Evolutionary conservation across 768 basidiomycete species (phyloP).

Genomic region (Termitomyces sp.): DNA sequence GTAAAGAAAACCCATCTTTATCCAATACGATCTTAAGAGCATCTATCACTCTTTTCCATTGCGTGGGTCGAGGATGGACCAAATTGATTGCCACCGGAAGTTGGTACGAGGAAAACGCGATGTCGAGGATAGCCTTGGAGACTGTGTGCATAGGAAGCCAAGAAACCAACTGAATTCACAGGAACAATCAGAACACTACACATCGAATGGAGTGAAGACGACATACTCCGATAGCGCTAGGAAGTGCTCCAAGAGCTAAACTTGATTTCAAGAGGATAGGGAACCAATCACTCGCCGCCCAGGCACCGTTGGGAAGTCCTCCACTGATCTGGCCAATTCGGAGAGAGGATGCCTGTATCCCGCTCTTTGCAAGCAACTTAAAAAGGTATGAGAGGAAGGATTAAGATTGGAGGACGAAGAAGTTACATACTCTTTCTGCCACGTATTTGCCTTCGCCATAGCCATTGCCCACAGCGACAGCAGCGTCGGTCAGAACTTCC

Average conservation of each 20-base stretch:
- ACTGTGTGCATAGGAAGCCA: constrained; percentile 39
- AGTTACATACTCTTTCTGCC: constrained; percentile 28
- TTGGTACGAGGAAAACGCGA: constrained; percentile 17
- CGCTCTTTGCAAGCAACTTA: constrained; percentile 34
- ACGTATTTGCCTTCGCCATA: constrained; percentile 47
- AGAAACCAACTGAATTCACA: constrained; percentile 25
- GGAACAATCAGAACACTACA: background rate
- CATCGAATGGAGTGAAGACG: background rate
- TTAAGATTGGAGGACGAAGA: background rate
- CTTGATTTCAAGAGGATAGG: constrained; percentile 37
- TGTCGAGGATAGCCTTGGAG: constrained; percentile 24
- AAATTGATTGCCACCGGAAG: constrained; percentile 29
- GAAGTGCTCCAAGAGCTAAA: constrained; percentile 23
- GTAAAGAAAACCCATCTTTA: background rate
- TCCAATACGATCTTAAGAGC: background rate
- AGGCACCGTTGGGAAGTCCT: constrained; percentile 33
- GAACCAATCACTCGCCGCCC: constrained; percentile 45
- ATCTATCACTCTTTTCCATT: constrained; percentile 29
- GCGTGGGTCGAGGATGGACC: constrained; percentile 31
- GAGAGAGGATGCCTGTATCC: constrained; percentile 31
- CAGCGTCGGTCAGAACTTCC: constrained; percentile 25
- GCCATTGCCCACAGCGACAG: constrained; percentile 33
- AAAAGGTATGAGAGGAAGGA: background rate
- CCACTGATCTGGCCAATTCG: constrained; percentile 46
- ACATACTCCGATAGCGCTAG: constrained; percentile 30